Percentiles rank a stretch among this genome's conserved stretches.
These are phyloP conservation scores for Kernera saxatilis DNA, from an alignment of 345 rosid genomes.

Conservation along the genomic window DNA sequence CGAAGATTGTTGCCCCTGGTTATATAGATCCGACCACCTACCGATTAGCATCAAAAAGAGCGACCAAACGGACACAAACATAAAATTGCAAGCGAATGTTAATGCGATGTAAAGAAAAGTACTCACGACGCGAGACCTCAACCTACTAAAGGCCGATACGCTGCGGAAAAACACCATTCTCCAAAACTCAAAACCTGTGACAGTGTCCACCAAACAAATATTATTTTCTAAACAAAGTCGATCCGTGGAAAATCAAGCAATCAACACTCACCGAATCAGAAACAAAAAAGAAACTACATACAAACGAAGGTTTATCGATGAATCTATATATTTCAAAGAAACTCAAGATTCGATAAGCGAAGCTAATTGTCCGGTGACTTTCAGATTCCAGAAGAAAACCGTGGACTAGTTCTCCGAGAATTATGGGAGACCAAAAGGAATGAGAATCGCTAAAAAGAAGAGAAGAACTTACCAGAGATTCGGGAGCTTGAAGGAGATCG, in stretches of 20 bases:
- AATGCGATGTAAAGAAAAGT: neutral
- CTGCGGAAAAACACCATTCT: constrained; percentile 66
- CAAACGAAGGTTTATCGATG: neutral
- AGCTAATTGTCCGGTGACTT: neutral
- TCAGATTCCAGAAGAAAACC: neutral
- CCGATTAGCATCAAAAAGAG: neutral
- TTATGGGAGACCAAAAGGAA: neutral
- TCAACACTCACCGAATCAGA: neutral
- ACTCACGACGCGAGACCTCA: constrained; percentile 67
- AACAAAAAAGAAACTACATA: neutral
- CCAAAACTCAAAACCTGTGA: constrained; percentile 22
- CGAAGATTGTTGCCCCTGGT: constrained; percentile 56
- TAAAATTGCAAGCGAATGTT: neutral
- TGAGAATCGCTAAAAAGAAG: neutral
- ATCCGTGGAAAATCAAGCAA: constrained; percentile 8
- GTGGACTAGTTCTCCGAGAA: constrained; percentile 2
- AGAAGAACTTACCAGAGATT: constrained; percentile 19
- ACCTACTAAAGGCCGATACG: constrained; percentile 55
- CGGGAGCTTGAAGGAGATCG: constrained; percentile 23
- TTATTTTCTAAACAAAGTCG: neutral
- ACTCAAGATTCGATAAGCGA: constrained; percentile 5
- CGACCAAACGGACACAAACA: neutral
- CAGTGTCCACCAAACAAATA: constrained; percentile 15
- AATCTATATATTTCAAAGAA: neutral
- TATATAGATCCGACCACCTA: constrained; percentile 14